A percentile compares a stretch with the other conserved stretches of the same genome.
Conservation (phyloP, 345 rosid genomes). For the Pugionium cornutum region DNA sequence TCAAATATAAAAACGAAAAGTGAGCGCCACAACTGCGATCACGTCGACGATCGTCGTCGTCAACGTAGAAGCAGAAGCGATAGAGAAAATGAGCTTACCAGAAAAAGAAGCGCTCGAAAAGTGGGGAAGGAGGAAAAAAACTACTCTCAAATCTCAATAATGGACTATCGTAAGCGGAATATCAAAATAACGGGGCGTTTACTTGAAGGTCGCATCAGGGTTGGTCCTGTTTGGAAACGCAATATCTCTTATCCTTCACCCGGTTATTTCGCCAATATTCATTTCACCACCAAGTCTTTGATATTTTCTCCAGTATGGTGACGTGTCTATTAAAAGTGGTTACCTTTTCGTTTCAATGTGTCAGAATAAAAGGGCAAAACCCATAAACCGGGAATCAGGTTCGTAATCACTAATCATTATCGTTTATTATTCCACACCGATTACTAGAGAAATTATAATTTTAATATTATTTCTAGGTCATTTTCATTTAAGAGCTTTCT, state of each 20-base stretch:
- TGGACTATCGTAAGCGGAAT: conserved; percentile 19
- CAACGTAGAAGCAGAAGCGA: conserved; percentile 5
- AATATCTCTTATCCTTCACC: conserved; percentile 24
- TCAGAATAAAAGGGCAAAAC: not conserved
- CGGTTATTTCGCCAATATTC: not conserved
- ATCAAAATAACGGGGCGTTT: not conserved
- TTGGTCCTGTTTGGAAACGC: not conserved
- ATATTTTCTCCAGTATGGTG: conserved; percentile 6
- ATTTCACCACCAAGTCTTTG: not conserved
- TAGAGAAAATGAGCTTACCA: conserved; percentile 35
- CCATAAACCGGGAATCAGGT: no score
- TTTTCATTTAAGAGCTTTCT: no score
- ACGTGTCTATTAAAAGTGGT: conserved; percentile 16
- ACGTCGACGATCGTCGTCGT: conserved; percentile 26
- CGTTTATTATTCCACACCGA: no score
- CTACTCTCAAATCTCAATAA: conserved; percentile 1
- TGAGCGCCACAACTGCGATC: not conserved
- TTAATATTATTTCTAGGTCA: no score
- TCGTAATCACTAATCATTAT: no score
- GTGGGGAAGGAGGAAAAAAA: not conserved
- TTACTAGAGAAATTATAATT: no score
- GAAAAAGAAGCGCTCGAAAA: conserved; percentile 25
- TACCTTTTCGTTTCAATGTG: not conserved
- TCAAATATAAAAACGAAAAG: not conserved
- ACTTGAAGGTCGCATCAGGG: no score